Percentiles rank a stretch among this genome's conserved stretches.
Conservation (phyloP, 306 rosid genomes). For the Fagus sylvatica region DNA sequence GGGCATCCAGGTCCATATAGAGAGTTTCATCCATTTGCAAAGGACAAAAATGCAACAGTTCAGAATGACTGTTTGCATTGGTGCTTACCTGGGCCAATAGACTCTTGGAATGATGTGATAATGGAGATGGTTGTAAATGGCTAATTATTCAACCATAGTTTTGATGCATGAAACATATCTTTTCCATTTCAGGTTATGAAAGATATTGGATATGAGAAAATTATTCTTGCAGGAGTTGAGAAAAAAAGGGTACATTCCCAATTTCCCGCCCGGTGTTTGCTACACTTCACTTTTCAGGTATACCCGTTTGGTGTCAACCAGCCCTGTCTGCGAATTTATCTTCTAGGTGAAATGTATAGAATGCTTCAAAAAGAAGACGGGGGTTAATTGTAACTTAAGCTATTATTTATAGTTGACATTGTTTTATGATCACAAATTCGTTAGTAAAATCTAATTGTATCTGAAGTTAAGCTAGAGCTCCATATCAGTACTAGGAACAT, state of each 20-base stretch:
- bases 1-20: constrained; percentile 96
- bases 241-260: constrained; percentile 12
- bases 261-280: constrained; percentile 26
- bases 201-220: constrained; percentile 8
- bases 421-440: background rate
- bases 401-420: background rate
- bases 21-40: constrained; percentile 68
- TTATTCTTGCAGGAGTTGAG: constrained; percentile 27
- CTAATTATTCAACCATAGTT: constrained; percentile 26
- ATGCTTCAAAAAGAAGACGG: background rate
- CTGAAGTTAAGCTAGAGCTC: background rate
- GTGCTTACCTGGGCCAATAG: constrained; percentile 98
- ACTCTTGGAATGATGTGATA: constrained; percentile 82
- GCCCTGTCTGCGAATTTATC: background rate
- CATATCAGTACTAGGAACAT: background rate
- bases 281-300: constrained; percentile 11
- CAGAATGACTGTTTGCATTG: constrained; percentile 94
- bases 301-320: constrained; percentile 4
- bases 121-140: constrained; percentile 79
- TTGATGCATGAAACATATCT: constrained; percentile 7
- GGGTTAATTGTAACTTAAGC: background rate
- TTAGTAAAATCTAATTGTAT: background rate
- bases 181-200: background rate
- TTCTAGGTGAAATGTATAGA: background rate
- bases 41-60: constrained; percentile 45